Evolutionary conservation across 2,329 filamentous ascomycete species (phyloP).

Genomic region (Colletotrichum gloeosporioides): DNA sequence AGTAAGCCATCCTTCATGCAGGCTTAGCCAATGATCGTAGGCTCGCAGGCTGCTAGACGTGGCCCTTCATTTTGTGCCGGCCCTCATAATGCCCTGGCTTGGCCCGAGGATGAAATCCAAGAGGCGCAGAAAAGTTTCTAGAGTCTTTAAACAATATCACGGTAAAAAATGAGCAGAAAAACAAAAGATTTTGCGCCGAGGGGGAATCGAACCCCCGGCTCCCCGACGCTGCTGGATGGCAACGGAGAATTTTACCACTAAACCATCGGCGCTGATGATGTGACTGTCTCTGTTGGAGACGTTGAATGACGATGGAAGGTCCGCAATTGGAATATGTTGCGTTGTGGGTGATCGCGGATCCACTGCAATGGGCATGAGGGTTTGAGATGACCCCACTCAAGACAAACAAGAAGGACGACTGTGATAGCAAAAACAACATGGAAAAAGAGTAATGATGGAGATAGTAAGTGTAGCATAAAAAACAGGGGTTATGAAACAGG

Average conservation of each 20-base stretch:
- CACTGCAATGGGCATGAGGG: background rate
- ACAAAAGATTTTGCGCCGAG: background rate
- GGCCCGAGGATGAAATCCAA: no score
- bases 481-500: no score
- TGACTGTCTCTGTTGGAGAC: background rate
- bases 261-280: background rate
- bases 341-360: background rate
- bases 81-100: background rate
- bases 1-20: background rate
- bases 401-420: background rate
- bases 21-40: background rate
- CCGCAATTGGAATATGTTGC: background rate
- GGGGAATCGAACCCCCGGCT: background rate
- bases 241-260: background rate
- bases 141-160: background rate
- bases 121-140: background rate
- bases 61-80: background rate
- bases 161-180: background rate
- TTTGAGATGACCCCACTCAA: background rate
- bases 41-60: background rate
- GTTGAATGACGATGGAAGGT: fast-evolving
- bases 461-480: background rate
- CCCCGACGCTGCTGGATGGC: background rate
- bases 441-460: background rate
- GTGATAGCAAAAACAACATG: background rate